phyloP scores from a whole-genome alignment of 768 basidiomycete genomes.

The Auriscalpium microsporum region DNA sequence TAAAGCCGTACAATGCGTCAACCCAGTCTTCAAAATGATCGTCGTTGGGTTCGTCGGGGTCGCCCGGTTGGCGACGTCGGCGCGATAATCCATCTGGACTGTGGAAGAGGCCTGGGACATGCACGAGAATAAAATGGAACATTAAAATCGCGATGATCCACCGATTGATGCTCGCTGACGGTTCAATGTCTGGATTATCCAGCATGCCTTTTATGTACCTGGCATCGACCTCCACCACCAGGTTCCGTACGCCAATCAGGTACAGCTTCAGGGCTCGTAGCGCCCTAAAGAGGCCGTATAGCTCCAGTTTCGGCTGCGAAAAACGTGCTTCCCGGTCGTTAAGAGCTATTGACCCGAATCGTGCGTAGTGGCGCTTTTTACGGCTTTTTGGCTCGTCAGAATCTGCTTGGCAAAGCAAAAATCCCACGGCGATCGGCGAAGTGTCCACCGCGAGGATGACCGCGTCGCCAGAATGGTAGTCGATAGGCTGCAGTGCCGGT shows the following conservation, averaged over 20 bases:
- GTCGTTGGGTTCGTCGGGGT: not conserved
- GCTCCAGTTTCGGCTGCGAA: constrained; percentile 21
- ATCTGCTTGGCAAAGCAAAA: constrained; percentile 21
- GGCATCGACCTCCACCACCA: constrained; percentile 27
- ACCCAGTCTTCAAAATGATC: not conserved
- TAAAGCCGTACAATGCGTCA: not conserved
- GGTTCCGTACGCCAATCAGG: constrained; percentile 21
- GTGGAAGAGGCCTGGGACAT: constrained; percentile 23
- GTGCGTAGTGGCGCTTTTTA: constrained; percentile 10
- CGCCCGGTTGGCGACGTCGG: not conserved
- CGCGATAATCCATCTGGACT: constrained; percentile 27
- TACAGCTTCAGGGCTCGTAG: constrained; percentile 10
- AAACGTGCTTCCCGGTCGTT: constrained; percentile 20
- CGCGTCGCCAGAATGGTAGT: constrained; percentile 13
- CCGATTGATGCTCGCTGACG: constrained; percentile 29
- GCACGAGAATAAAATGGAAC: constrained; percentile 29
- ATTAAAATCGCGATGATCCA: constrained; percentile 35
- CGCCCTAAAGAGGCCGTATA: constrained; percentile 19
- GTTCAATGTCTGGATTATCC: constrained; percentile 30
- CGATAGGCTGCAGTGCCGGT: not conserved
- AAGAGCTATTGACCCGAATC: constrained; percentile 32
- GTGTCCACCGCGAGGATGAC: constrained; percentile 21
- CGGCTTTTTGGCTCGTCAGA: constrained; percentile 7
- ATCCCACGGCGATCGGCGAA: constrained; percentile 19
- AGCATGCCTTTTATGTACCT: constrained; percentile 33